Base-by-base conservation (phyloP, 805 yeast genomes). In the Isabelozyma pseudorhagii region DNA sequence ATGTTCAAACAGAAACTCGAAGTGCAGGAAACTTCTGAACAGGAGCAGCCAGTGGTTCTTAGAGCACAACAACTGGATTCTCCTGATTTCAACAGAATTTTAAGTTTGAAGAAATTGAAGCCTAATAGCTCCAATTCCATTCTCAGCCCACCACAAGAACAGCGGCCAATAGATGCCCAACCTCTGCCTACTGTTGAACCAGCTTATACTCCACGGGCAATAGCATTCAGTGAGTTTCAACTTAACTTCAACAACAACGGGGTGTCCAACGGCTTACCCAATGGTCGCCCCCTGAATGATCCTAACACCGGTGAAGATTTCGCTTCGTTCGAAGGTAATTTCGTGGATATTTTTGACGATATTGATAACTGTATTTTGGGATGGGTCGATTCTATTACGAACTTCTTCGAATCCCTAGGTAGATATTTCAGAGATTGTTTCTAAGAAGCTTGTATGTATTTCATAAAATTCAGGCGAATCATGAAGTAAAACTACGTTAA, bases 201-300 rank as follows among this genome's bases (percentile, higher is more conserved):
- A 21, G 36, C 41, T n/a, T 51, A 54, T 15, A 64, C 68, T 5
- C 67, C 68, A 8, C 48, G 45, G 36, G 69, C 64, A 1, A 45
- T 64, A 3, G 64, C 68, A 8, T 52, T 62, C 9, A 48, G 49
- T 40, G 63, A 61, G 25, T 56, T 50, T 42, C 52, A 50, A 13
- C 45, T 56, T 34, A 54, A 57, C 43, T 61, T 54, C 40, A 55
- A 54, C 17, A 57, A 56, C 36, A 31, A 31, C n/a, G 36, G 36
- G 36, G n/a, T 31, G n/a, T 13, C 36, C 25, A 21, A 21, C 25
- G 25, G 25, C 6, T 21, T 31, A 13, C 36, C n/a, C 36, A 31
- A 31, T 31, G 36, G 36, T 4, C 36, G n/a, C 10, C 36, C 10
- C 5, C n/a, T 31, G 36, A 31, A 31, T 8, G n/a, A 31, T 31